Percentiles rank a stretch among this genome's conserved stretches.
Evolutionary conservation across 345 rosid species (phyloP).

Genomic region (Hibiscus trionum): DNA sequence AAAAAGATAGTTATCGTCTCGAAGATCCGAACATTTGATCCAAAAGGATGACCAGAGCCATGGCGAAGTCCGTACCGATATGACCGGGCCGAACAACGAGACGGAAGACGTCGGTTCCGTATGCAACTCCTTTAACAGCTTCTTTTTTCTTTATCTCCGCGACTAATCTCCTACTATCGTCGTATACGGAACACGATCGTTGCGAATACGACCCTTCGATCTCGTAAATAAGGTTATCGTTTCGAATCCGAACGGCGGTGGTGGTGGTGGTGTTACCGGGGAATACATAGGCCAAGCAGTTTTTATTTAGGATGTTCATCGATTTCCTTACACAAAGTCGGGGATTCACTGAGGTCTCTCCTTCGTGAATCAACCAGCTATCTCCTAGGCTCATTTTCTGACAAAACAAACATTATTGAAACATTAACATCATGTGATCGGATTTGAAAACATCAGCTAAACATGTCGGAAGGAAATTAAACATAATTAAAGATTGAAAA

Average conservation of each 20-base stretch:
- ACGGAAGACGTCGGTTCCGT: slow-evolving; percentile 70
- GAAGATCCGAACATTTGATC: slow-evolving; percentile 60
- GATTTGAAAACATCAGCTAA: too few species aligned
- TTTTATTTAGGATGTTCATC: slow-evolving; percentile 35
- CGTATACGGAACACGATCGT: slow-evolving; percentile 59
- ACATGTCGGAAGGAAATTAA: too few species aligned
- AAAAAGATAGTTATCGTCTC: slow-evolving; percentile 14
- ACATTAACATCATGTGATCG: background rate
- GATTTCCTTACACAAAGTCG: slow-evolving; percentile 48
- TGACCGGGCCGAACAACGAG: slow-evolving; percentile 53
- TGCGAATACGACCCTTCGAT: slow-evolving; percentile 74
- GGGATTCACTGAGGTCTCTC: slow-evolving; percentile 55
- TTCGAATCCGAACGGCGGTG: background rate
- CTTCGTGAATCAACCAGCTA: slow-evolving; percentile 76
- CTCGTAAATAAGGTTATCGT: slow-evolving; percentile 35
- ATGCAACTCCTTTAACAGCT: slow-evolving; percentile 38
- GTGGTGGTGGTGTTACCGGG: background rate
- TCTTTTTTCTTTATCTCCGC: slow-evolving; percentile 72
- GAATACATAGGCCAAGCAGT: slow-evolving; percentile 52
- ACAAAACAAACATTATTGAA: background rate
- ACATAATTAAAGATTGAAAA: too few species aligned
- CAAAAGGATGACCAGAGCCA: too few species aligned
- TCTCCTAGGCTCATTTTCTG: slow-evolving; percentile 73
- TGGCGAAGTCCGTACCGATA: too few species aligned
- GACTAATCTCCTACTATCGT: slow-evolving; percentile 37